A percentile compares a stretch with the other conserved stretches of the same genome.
Conservation (phyloP, 345 rosid genomes). For the Aegle marmelos region DNA sequence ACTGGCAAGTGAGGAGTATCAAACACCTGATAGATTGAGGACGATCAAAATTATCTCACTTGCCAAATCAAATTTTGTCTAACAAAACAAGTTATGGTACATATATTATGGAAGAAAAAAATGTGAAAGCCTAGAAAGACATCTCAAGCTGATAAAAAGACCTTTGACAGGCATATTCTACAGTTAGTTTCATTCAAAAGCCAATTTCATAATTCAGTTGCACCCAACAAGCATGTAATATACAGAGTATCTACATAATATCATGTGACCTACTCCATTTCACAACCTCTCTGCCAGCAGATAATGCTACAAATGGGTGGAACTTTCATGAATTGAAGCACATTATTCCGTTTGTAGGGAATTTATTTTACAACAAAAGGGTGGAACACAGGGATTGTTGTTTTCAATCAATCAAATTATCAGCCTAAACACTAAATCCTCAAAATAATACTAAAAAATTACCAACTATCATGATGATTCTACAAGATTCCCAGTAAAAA, state of each 20-base stretch:
- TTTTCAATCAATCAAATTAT: background rate
- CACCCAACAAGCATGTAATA: background rate
- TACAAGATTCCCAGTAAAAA: background rate
- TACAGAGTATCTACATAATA: background rate
- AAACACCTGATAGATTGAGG: constrained; percentile 51
- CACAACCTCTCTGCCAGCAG: background rate
- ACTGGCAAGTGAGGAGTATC: constrained; percentile 75
- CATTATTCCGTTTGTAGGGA: background rate
- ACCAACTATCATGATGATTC: background rate
- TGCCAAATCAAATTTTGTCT: background rate
- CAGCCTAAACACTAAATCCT: background rate
- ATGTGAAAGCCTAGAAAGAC: background rate
- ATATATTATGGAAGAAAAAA: no score
- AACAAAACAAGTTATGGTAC: background rate
- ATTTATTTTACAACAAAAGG: background rate
- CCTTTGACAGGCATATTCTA: background rate
- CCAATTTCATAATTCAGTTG: background rate
- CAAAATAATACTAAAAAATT: background rate
- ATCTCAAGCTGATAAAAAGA: background rate
- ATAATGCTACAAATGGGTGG: background rate
- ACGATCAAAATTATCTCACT: background rate
- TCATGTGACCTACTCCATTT: background rate
- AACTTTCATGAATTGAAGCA: background rate
- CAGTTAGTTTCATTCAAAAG: background rate
- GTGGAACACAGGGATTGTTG: background rate